These are phyloP conservation scores for Collybia mongolica DNA, from an alignment of 768 basidiomycete species.

Conservation along the genomic window DNA sequence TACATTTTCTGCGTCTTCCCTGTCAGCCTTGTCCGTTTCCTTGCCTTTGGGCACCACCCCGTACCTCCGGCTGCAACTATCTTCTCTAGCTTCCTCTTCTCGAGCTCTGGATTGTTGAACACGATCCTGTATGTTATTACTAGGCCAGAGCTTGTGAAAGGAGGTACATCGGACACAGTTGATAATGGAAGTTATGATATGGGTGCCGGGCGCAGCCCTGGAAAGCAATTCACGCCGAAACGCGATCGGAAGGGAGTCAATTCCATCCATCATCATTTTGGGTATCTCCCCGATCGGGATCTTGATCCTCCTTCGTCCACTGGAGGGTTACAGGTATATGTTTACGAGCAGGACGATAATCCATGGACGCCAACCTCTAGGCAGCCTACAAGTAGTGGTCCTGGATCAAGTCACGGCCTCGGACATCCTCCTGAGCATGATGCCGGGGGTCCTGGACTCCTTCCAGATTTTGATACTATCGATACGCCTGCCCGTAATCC, in stretches of 20 bases:
- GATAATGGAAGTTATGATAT: background rate
- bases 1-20: constrained; percentile 33
- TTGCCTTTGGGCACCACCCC: constrained; percentile 10
- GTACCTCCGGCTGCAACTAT: constrained; percentile 13
- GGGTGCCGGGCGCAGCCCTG: background rate
- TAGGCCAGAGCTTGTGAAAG: constrained; percentile 15
- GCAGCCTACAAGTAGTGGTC: too few relatives aligned
- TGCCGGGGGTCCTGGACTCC: too few relatives aligned
- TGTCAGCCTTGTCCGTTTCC: constrained; percentile 18
- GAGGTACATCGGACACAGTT: background rate
- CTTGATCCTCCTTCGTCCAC: background rate
- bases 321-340: background rate
- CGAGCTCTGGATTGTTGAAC: constrained; percentile 18
- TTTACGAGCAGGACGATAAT: background rate
- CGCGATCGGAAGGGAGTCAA: background rate
- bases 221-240: background rate
- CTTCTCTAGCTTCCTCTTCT: constrained; percentile 12
- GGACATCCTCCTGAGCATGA: too few relatives aligned
- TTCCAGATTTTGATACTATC: too few relatives aligned
- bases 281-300: background rate
- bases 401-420: too few relatives aligned
- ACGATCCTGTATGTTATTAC: constrained; percentile 16
- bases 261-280: background rate
- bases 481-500: too few relatives aligned
- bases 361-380: too few relatives aligned